Base-by-base conservation (phyloP, 208 protist species). In the Crithidia expoeki region DNA sequence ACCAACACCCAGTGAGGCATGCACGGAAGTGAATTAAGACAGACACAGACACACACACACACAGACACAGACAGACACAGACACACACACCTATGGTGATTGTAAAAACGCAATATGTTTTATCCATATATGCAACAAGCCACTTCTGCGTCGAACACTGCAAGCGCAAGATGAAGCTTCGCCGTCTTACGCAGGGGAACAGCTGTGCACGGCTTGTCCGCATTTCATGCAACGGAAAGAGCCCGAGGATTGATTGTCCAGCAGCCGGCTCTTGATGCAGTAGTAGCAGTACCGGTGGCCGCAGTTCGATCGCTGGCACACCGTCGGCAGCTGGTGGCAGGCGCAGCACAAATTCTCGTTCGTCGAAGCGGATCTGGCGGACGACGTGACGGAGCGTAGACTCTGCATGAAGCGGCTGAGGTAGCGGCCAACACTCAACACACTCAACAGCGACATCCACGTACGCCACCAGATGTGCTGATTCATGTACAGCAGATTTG, bases 201-300 rank as follows among this genome's bases (percentile, higher is more conserved):
- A 88, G 62, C 57, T 75, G 61, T 92, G 80, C 36, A 97, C 88
- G 6, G 79, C 67, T 28, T 83, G 71, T 4, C 86, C 88, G 49
- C 92, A 97, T 36, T 72, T 75, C 25, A 80, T 69, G 67, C 93
- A 97, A 2, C 85, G 82, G 55, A 97, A 97, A 4, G 93, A 93
- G 17, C 85, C 86, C 0, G 76, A 65, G 2, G 80, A 36, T 40
- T 83, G 61, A 28, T 70, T 75, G 57, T 94, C 86, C 25, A 88
- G 57, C 21, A 96, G 76, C 2, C 92, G 81, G 72, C 90, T 90
- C 68, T 92, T 89, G 67, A 96, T 95, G 69, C 94, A 97, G 84
- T 97, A 96, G 66, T 97, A 96, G 79, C 94, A 97, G 67, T 96
- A 97, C 14, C 90, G 59, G 52, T 97, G 94, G 0, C 90, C 90